These are phyloP conservation scores for Saccharomyces kudriavzevii DNA, from an alignment of 805 yeast species.

Conservation along the genomic window DNA sequence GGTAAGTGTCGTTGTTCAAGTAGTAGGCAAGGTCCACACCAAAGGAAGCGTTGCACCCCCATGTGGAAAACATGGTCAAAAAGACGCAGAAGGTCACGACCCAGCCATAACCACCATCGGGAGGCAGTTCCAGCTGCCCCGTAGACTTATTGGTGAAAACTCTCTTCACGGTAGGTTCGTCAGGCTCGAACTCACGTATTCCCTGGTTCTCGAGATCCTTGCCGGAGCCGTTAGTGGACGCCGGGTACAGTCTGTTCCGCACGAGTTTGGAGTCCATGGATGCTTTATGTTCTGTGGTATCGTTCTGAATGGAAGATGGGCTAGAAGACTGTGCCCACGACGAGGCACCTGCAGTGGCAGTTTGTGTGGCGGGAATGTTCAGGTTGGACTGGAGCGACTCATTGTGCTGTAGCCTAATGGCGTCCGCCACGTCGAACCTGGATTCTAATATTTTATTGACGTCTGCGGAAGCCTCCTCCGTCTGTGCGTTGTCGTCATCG, in stretches of 20 bases:
- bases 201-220: constrained; percentile 1
- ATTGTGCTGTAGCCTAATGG: constrained; percentile 19
- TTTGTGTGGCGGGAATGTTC: not conserved
- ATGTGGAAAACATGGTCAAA: constrained; percentile 48
- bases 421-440: constrained; percentile 27
- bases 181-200: not conserved
- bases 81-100: constrained; percentile 46
- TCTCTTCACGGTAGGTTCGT: constrained; percentile 15
- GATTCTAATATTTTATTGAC: constrained; percentile 16
- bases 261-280: not conserved
- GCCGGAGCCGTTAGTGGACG: not conserved
- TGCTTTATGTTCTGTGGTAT: not conserved
- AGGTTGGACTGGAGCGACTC: not conserved
- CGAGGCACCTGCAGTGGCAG: not conserved
- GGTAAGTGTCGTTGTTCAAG: constrained; percentile 41
- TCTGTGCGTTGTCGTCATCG: constrained; percentile 20
- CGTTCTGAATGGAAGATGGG: not conserved
- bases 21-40: constrained; percentile 57
- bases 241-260: not conserved
- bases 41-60: constrained; percentile 67
- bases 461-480: constrained; percentile 4
- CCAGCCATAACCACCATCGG: constrained; percentile 70
- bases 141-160: constrained; percentile 32
- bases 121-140: constrained; percentile 34
- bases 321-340: not conserved